Conservation (phyloP, 805 yeast genomes). For the Ogataea neopini region DNA sequence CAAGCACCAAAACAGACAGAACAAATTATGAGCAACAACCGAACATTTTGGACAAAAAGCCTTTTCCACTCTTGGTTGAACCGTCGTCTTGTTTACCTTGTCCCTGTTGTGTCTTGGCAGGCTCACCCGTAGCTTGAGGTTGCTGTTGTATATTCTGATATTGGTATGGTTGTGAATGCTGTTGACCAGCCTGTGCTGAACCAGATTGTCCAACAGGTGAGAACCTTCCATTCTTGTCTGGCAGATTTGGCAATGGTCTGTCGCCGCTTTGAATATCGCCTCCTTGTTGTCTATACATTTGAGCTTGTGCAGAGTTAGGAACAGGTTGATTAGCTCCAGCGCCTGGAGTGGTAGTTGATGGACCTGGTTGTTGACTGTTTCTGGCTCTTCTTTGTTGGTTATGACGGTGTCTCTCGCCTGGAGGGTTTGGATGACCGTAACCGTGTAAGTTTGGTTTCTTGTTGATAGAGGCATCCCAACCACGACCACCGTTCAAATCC, state of each 20-base stretch:
- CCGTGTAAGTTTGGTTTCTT: slow-evolving; percentile 95
- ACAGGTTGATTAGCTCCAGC: slow-evolving; percentile 16
- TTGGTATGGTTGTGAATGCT: slow-evolving; percentile 19
- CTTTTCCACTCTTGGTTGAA: slow-evolving; percentile 23
- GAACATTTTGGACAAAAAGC: slow-evolving; percentile 29
- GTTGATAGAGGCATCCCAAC: slow-evolving; percentile 89
- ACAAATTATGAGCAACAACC: slow-evolving; percentile 22
- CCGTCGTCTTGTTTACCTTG: slow-evolving; percentile 22
- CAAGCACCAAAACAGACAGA: slow-evolving; percentile 1
- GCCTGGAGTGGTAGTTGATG: slow-evolving; percentile 23
- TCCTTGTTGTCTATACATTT: slow-evolving; percentile 20
- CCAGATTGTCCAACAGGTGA: slow-evolving; percentile 22
- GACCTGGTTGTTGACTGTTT: slow-evolving; percentile 30
- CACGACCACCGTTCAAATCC: slow-evolving; percentile 91
- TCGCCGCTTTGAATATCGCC: slow-evolving; percentile 25
- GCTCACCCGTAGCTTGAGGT: slow-evolving; percentile 25
- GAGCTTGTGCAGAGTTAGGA: slow-evolving; percentile 17
- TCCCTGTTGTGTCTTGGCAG: slow-evolving; percentile 16
- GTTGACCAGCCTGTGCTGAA: slow-evolving; percentile 14
- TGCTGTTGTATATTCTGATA: slow-evolving; percentile 25
- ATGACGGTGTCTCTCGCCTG: slow-evolving; percentile 51
- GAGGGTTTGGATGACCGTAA: slow-evolving; percentile 92
- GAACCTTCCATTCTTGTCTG: slow-evolving; percentile 29
- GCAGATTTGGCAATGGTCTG: slow-evolving; percentile 38
- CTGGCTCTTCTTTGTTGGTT: slow-evolving; percentile 39